phyloP scores from a whole-genome alignment of 208 protist genomes.

The Willaertia magna region DNA sequence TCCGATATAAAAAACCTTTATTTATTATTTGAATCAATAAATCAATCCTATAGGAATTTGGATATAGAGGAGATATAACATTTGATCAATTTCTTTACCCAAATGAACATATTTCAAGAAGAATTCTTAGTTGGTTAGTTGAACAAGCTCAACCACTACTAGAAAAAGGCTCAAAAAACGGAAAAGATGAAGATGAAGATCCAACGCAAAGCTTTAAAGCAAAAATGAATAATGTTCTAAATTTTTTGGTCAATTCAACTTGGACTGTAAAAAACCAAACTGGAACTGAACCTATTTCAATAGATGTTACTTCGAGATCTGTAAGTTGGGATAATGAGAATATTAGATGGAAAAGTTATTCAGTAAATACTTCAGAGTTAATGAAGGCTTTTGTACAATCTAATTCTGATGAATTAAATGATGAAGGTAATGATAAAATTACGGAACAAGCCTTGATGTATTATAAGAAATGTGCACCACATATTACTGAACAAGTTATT shows the following conservation, averaged over 20 bases:
- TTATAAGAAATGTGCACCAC: not conserved
- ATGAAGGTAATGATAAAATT: not conserved
- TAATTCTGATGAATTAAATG: not conserved
- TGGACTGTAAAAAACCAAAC: not conserved
- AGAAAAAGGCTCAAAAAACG: not conserved
- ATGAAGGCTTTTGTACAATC: not conserved
- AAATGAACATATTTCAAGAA: not conserved
- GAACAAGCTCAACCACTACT: not conserved
- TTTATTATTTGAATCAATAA: no score
- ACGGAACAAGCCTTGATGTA: not conserved
- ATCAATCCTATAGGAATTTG: not conserved
- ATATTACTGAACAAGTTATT: not conserved
- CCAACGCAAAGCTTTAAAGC: not conserved
- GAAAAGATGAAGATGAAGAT: not conserved
- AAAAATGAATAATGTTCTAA: not conserved
- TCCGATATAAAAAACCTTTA: no score
- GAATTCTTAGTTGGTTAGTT: not conserved
- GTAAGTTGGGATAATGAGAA: not conserved
- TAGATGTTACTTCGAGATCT: not conserved
- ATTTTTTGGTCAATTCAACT: not conserved
- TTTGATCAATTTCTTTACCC: constrained; percentile 1
- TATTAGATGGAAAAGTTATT: not conserved
- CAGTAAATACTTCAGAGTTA: not conserved
- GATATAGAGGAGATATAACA: not conserved
- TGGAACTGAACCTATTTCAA: not conserved